Percentiles rank a stretch among this genome's conserved stretches.
Evolutionary conservation across 2,329 filamentous ascomycete species (phyloP).

Genomic region (Trichoderma arundinaceum): DNA sequence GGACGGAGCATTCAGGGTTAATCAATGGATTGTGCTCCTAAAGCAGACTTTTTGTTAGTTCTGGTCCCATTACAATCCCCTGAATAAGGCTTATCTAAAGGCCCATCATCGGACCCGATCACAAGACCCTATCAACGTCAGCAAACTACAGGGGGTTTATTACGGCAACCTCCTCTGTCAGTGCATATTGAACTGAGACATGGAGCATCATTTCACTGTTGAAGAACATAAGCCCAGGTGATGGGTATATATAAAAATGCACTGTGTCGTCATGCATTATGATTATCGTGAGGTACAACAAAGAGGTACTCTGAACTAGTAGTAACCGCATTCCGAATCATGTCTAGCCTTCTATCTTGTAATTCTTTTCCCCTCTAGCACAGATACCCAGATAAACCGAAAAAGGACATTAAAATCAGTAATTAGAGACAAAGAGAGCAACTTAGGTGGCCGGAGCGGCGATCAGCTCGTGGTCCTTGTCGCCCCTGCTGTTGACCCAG

Average conservation of each 20-base stretch:
- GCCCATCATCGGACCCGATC: conserved; percentile 27
- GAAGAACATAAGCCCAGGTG: background rate
- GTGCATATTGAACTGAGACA: background rate
- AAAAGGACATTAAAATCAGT: background rate
- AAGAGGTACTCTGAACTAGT: background rate
- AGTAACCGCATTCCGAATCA: conserved; percentile 1
- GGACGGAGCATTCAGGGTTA: background rate
- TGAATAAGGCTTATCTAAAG: conserved; percentile 16
- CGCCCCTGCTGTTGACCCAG: conserved; percentile 60
- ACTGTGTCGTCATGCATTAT: conserved; percentile 24
- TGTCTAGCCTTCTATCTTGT: conserved; percentile 26
- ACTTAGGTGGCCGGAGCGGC: conserved; percentile 22
- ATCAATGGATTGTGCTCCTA: background rate
- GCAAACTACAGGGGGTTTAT: conserved; percentile 7
- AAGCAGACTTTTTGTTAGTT: background rate
- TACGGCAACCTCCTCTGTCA: background rate
- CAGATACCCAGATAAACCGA: background rate
- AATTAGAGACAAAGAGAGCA: background rate
- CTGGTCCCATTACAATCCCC: background rate
- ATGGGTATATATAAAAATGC: background rate
- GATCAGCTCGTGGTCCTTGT: conserved; percentile 30
- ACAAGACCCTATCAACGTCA: conserved; percentile 28
- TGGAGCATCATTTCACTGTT: background rate
- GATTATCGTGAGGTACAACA: conserved; percentile 19
- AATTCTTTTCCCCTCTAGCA: conserved; percentile 8